These are phyloP conservation scores for Colletotrichum tropicicola DNA, from an alignment of 2,329 filamentous ascomycete genomes.

Conservation along the genomic window DNA sequence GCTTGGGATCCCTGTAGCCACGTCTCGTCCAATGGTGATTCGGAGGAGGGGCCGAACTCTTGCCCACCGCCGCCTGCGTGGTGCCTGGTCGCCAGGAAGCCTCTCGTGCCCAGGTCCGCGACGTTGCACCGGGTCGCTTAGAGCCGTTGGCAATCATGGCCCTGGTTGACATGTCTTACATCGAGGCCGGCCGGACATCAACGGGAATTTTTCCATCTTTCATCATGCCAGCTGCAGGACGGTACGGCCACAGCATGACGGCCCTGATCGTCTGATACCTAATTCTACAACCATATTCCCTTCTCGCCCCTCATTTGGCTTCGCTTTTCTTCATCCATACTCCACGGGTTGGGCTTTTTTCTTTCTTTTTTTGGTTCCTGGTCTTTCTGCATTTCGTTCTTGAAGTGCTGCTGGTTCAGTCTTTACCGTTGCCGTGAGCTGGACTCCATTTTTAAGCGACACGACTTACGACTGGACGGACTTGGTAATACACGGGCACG, in stretches of 20 bases:
- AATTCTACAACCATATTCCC: conserved; percentile 4
- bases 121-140: conserved; percentile 5
- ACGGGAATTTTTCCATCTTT: not conserved
- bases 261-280: conserved; percentile 7
- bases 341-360: conserved; percentile 1
- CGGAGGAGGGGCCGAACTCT: not conserved
- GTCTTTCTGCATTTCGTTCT: not conserved
- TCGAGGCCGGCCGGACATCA: not conserved
- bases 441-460: conserved; percentile 2
- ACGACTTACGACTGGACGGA: not conserved
- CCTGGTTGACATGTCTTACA: not conserved
- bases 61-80: not conserved
- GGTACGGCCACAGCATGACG: not conserved
- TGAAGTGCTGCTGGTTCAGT: conserved; percentile 23
- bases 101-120: conserved; percentile 11
- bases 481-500: not conserved
- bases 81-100: not conserved
- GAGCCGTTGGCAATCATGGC: not conserved
- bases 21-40: conserved; percentile 13
- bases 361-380: not conserved
- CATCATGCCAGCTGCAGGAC: conserved; percentile 3
- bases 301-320: not conserved
- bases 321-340: not conserved
- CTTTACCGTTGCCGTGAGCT: conserved; percentile 1
- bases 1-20: conserved; percentile 7